Conservation (phyloP, 179 eudicot species). For the Gypsophila paniculata region DNA sequence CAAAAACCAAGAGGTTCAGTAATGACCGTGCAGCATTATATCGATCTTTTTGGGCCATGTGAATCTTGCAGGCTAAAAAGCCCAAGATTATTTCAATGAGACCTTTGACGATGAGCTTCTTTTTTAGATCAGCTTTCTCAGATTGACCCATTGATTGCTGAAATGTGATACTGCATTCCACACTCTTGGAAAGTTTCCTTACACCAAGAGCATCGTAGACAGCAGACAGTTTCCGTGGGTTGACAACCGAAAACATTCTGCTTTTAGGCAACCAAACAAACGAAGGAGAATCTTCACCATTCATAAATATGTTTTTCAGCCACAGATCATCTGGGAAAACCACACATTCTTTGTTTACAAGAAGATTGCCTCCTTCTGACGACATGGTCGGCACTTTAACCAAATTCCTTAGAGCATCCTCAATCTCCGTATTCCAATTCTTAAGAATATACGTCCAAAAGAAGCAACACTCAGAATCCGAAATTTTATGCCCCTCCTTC, state of each 20-base stretch:
- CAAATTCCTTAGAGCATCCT: slow-evolving; percentile 21
- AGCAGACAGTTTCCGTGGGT: slow-evolving; percentile 18
- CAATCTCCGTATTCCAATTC: slow-evolving; percentile 26
- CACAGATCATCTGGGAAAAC: slow-evolving; percentile 25
- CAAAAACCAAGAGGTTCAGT: slow-evolving; percentile 18
- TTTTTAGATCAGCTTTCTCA: slow-evolving; percentile 2
- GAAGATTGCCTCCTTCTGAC: slow-evolving; percentile 13
- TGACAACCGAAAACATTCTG: slow-evolving; percentile 2
- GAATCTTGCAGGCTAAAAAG: slow-evolving; percentile 28
- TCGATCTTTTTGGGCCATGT: slow-evolving; percentile 23
- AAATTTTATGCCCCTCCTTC: slow-evolving; percentile 3
- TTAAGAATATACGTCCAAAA: slow-evolving; percentile 29
- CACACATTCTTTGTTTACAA: slow-evolving; percentile 22
- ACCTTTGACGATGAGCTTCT: slow-evolving; percentile 28
- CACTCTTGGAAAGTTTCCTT: slow-evolving; percentile 26
- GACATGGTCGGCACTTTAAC: slow-evolving; percentile 23
- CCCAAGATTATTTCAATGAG: slow-evolving; percentile 29
- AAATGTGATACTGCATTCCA: slow-evolving; percentile 19
- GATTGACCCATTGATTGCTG: slow-evolving; percentile 1
- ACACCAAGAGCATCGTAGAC: slow-evolving; percentile 28
- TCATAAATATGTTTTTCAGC: slow-evolving; percentile 27
- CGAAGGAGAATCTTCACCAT: slow-evolving; percentile 18
- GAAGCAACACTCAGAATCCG: slow-evolving; percentile 22
- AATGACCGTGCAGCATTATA: slow-evolving; percentile 16
- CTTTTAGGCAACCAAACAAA: slow-evolving; percentile 28